phyloP scores from a whole-genome alignment of 2,329 filamentous ascomycete genomes.

The Colletotrichum karsti region DNA sequence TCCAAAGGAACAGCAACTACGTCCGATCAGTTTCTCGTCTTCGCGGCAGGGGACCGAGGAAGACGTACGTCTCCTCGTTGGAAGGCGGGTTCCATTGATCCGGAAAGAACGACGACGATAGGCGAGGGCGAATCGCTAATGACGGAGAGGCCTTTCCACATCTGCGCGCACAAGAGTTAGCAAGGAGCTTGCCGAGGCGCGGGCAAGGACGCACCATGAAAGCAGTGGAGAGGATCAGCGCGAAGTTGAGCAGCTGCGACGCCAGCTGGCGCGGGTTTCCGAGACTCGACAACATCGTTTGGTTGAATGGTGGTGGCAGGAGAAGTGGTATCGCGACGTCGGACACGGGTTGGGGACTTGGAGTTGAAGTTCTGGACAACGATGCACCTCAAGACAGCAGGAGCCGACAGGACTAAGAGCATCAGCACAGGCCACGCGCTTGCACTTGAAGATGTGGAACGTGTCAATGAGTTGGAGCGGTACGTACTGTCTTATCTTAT shows the following conservation, averaged over 20 bases:
- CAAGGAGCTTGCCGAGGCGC: background rate
- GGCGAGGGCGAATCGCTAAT: conserved; percentile 78
- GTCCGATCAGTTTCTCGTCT: background rate
- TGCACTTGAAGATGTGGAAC: conserved; percentile 19
- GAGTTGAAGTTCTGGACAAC: conserved; percentile 26
- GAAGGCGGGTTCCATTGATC: conserved; percentile 86
- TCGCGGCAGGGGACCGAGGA: background rate
- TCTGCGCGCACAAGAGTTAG: conserved; percentile 46
- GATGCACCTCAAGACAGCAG: conserved; percentile 13
- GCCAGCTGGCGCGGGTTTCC: conserved; percentile 82
- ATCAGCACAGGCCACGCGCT: conserved; percentile 21
- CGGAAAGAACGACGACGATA: conserved; percentile 85
- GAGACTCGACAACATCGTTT: conserved; percentile 73
- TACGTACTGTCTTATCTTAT: conserved; percentile 26
- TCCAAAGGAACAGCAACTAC: conserved; percentile 73
- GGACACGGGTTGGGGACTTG: background rate
- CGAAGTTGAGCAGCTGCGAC: conserved; percentile 88
- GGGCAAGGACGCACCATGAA: conserved; percentile 73
- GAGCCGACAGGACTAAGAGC: background rate
- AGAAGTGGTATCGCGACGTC: background rate
- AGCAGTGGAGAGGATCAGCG: conserved; percentile 86
- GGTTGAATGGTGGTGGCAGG: background rate
- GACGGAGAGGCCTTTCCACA: conserved; percentile 90
- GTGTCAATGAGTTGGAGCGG: background rate
- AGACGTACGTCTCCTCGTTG: conserved; percentile 72